A percentile compares a stretch with the other conserved stretches of the same genome.
Evolutionary conservation across 108 stramenopile genomes (phyloP).

Genomic region (Cyclotella distinguenda): DNA sequence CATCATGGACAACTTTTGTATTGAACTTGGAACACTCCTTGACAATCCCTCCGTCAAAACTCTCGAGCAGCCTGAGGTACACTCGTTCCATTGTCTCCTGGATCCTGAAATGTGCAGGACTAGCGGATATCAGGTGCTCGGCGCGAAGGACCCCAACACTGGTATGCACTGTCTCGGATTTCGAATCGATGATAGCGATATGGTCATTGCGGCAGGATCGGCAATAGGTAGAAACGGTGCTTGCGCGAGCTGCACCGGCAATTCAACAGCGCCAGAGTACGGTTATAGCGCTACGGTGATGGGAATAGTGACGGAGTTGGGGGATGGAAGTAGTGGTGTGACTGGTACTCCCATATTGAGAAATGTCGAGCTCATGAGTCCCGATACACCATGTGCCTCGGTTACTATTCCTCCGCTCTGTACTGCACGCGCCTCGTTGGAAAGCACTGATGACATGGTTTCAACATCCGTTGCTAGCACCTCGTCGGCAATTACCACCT

Average conservation of each 20-base stretch:
- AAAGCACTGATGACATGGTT: too few relatives aligned
- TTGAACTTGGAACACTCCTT: constrained; percentile 35
- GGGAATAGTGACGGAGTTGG: constrained; percentile 16
- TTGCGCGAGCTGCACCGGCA: constrained; percentile 23
- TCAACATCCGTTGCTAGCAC: too few relatives aligned
- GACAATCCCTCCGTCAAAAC: constrained; percentile 23
- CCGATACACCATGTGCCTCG: neutral
- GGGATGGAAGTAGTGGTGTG: constrained; percentile 23
- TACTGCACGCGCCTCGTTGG: neutral
- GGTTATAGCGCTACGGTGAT: constrained; percentile 29
- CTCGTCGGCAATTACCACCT: too few relatives aligned
- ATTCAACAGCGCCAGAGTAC: constrained; percentile 1
- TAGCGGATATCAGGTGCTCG: constrained; percentile 30
- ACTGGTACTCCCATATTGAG: constrained; percentile 15
- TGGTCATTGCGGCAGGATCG: constrained; percentile 6
- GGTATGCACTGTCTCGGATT: constrained; percentile 23
- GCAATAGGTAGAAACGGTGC: constrained; percentile 1
- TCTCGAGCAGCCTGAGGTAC: constrained; percentile 31
- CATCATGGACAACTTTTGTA: constrained; percentile 49
- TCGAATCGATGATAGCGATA: constrained; percentile 24
- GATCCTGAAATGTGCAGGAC: constrained; percentile 24
- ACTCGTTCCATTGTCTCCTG: constrained; percentile 44
- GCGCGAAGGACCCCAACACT: constrained; percentile 13
- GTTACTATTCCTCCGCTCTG: constrained; percentile 1
- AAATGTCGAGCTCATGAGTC: constrained; percentile 9